phyloP scores from a whole-genome alignment of 768 basidiomycete genomes.

The Clathrus columnatus region DNA sequence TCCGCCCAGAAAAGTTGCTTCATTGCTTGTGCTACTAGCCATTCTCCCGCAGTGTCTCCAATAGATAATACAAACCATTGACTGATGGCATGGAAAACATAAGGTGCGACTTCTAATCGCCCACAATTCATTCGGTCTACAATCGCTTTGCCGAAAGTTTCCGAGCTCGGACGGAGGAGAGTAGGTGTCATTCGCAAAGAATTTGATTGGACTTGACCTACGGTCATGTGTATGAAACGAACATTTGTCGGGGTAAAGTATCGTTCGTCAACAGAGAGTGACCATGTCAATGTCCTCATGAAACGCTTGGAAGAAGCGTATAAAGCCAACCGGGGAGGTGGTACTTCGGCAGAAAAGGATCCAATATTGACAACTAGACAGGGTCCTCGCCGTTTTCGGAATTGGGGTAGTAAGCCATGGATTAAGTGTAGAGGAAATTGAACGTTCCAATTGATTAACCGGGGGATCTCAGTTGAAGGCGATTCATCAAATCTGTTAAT shows the following conservation, averaged over 20 bases:
- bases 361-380: constrained; percentile 9
- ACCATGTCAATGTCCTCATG: constrained; percentile 6
- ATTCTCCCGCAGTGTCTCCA: not conserved
- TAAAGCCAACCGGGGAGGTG: constrained; percentile 6
- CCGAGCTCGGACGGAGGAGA: not conserved
- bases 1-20: not conserved
- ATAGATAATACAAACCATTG: not conserved
- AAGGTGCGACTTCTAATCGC: not conserved
- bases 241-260: constrained; percentile 5
- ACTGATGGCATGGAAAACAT: constrained; percentile 3
- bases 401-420: constrained; percentile 7
- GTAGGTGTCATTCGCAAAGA: not conserved
- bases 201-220: constrained; percentile 6
- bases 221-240: constrained; percentile 1
- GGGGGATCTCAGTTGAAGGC: constrained; percentile 3
- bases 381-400: not conserved
- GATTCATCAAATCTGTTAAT: constrained; percentile 8
- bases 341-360: constrained; percentile 6
- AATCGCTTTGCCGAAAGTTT: constrained; percentile 5
- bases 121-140: constrained; percentile 5
- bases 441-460: constrained; percentile 2
- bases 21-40: constrained; percentile 1
- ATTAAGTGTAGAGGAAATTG: constrained; percentile 9
- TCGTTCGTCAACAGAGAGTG: constrained; percentile 10
- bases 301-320: constrained; percentile 10